phyloP scores from a whole-genome alignment of 192 early-diverging fungal genomes.

The Backusella mclennaniae region DNA sequence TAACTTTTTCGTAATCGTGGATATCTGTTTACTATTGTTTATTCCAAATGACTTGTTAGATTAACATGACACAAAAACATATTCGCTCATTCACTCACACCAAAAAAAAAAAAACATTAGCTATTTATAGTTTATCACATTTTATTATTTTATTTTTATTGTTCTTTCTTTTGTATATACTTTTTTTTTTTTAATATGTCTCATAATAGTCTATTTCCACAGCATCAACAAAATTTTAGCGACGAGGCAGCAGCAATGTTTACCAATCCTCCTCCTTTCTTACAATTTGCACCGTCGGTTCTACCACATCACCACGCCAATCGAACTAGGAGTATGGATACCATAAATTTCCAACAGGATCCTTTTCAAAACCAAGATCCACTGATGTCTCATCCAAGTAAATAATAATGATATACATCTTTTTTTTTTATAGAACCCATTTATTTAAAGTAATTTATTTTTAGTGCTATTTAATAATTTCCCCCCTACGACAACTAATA shows the following conservation, averaged over 20 bases:
- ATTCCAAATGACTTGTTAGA: not conserved
- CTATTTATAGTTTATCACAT: too few relatives aligned
- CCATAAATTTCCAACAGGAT: not conserved
- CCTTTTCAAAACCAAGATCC: constrained; percentile 1
- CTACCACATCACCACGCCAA: not conserved
- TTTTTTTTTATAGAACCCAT: not conserved
- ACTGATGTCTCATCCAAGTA: constrained; percentile 5
- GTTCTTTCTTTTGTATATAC: not conserved
- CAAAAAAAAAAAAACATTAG: not conserved
- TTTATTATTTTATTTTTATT: not conserved
- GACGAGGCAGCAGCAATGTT: not conserved
- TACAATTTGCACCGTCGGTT: not conserved
- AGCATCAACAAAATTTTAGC: not conserved
- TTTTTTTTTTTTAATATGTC: not conserved
- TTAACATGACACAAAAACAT: not conserved
- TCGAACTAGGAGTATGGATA: not conserved
- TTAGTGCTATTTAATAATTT: not conserved
- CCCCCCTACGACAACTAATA: not conserved
- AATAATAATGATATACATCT: not conserved
- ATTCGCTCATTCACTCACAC: not conserved
- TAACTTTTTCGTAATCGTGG: not conserved
- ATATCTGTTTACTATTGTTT: not conserved
- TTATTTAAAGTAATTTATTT: not conserved
- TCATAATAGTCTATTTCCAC: constrained; percentile 2
- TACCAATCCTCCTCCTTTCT: not conserved